phyloP scores from a whole-genome alignment of 257 asterid genomes.

The Solanum corneliomulleri region DNA sequence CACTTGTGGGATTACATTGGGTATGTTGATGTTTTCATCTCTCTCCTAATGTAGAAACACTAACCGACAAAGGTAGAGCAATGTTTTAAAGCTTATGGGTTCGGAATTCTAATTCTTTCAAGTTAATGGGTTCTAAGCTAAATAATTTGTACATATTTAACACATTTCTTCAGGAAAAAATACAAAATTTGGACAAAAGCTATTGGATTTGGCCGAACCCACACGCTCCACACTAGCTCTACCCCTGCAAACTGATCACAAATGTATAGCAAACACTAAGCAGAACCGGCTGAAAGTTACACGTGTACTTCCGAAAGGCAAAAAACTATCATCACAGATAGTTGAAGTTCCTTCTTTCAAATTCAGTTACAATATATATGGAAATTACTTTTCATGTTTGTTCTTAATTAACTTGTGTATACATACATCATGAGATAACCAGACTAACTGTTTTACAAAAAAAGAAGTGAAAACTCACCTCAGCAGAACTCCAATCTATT shows the following conservation, averaged over 20 bases:
- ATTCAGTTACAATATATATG: not conserved
- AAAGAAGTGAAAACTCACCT: not conserved
- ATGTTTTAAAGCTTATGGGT: not conserved
- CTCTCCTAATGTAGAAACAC: not conserved
- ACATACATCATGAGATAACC: not conserved
- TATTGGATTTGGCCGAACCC: not conserved
- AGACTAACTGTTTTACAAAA: not conserved
- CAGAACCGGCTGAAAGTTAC: not conserved
- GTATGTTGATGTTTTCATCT: not conserved
- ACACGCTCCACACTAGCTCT: not conserved
- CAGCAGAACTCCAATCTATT: not conserved
- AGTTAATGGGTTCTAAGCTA: not conserved
- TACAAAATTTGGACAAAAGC: not conserved
- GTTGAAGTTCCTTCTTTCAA: not conserved
- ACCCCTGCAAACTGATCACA: not conserved
- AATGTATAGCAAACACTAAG: not conserved
- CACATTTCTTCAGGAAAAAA: not conserved
- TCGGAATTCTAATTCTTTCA: not conserved
- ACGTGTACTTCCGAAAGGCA: not conserved
- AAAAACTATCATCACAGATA: not conserved
- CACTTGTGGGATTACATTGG: not conserved
- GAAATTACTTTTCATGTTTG: not conserved
- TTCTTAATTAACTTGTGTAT: not conserved
- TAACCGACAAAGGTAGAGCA: not conserved
- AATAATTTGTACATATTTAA: no score